These are phyloP conservation scores for Seiridium cupressi DNA, from an alignment of 2,329 filamentous ascomycete genomes.

Conservation along the genomic window DNA sequence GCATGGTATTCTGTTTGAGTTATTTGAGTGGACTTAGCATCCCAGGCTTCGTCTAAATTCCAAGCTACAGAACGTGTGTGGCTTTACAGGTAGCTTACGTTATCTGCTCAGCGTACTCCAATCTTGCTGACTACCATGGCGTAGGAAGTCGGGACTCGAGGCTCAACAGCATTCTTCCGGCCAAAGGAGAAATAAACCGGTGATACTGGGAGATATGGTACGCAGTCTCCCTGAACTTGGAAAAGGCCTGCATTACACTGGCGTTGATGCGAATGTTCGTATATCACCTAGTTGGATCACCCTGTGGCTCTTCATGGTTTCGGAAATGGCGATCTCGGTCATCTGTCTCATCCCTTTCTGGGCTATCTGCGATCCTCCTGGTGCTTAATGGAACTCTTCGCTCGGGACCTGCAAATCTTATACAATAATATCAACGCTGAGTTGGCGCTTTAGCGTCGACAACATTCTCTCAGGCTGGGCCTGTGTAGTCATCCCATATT, in stretches of 20 bases:
- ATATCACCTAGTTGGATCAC: constrained; percentile 2
- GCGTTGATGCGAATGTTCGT: constrained; percentile 3
- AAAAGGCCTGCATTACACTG: constrained; percentile 6
- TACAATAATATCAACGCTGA: neutral
- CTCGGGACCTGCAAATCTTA: neutral
- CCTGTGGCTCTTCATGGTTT: neutral
- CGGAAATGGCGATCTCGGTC: neutral
- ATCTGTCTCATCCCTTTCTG: neutral
- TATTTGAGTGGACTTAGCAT: neutral
- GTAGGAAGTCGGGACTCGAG: neutral
- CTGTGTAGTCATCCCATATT: constrained; percentile 3
- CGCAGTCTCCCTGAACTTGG: constrained; percentile 1
- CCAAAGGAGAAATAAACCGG: neutral
- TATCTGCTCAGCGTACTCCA: neutral
- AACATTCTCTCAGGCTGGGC: neutral
- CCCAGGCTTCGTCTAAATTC: neutral
- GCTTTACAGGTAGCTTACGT: neutral
- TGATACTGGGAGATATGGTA: constrained; percentile 5
- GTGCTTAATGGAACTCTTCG: neutral
- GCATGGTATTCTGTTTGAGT: neutral
- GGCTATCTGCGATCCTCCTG: neutral
- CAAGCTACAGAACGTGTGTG: neutral
- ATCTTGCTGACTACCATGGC: constrained; percentile 3
- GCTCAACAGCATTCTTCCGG: neutral
- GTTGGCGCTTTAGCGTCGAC: neutral